Conservation (phyloP, 2,329 filamentous ascomycete species). For the Pseudogymnoascus sp. region DNA sequence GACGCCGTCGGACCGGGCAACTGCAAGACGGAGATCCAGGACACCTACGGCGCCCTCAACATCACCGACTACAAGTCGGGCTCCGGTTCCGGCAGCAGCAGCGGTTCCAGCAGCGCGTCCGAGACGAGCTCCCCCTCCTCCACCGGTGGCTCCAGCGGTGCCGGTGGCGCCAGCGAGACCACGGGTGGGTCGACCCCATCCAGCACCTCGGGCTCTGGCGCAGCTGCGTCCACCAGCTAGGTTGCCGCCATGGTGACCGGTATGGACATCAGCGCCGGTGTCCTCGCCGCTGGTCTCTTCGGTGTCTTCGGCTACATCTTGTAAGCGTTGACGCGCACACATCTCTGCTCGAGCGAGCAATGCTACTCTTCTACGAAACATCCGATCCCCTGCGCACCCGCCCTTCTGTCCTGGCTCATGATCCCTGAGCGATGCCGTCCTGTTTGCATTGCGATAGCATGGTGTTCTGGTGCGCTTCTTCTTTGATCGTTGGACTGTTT, state of each 20-base stretch:
- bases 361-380: constrained; percentile 4
- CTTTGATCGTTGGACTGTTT: constrained; percentile 3
- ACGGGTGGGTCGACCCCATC: constrained; percentile 34
- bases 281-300: constrained; percentile 46
- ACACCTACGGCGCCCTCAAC: constrained; percentile 47
- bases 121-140: constrained; percentile 23
- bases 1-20: constrained; percentile 38
- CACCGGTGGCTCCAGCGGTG: constrained; percentile 16
- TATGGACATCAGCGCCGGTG: constrained; percentile 38
- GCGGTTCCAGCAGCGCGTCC: constrained; percentile 20
- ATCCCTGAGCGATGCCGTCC: neutral
- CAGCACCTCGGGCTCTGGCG: constrained; percentile 20
- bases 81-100: constrained; percentile 27
- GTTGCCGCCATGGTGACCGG: constrained; percentile 29
- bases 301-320: constrained; percentile 50
- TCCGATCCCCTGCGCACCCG: neutral
- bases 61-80: constrained; percentile 26
- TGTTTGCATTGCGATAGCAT: neutral
- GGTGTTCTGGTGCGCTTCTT: neutral
- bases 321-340: constrained; percentile 32
- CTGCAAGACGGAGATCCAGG: constrained; percentile 37
- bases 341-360: neutral
- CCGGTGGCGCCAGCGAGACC: constrained; percentile 23
- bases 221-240: constrained; percentile 25
- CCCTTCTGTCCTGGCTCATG: neutral